Base-by-base conservation (phyloP, 805 yeast species). In the Candida mattraensis region DNA sequence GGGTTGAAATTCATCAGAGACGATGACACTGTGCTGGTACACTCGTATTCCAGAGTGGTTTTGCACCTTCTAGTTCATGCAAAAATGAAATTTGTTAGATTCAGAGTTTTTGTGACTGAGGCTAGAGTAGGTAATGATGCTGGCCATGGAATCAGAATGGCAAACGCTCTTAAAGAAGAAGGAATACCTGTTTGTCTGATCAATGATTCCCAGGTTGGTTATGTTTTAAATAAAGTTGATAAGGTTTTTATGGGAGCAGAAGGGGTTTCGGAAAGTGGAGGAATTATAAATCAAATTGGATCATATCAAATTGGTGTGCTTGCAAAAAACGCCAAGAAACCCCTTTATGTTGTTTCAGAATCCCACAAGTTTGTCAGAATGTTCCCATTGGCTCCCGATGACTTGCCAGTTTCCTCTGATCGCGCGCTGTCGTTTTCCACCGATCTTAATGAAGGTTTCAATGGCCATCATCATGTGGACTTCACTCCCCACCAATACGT, bases 231-330 rank as follows among this genome's bases (percentile, higher is more conserved):
- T 59, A 84, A 85, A 59, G 88, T 89, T 10, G 95, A 91, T 64
- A 91, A 93, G 61, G 85, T 93, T 4, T 75, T 93, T 47, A 93
- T 93, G 47, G 99, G 99, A 37, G 99, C 99, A 1, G 99, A 93
- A 63, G 99, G 99, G 49, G 99, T 93, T 3, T 95, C 96, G 3
- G 99, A 93, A 66, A 83, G 94, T 58, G 99, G 99, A 38, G 99
- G 99, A 21, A 87, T 94, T 30, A 91, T 93, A 49, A 93, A 93
- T 62, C 89, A 85, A 49, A 81, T 93, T 44, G 99, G 99, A 5
- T 82, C 95, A 2, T 93, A 87, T 61, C 96, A 93, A 54, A 83
- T 91, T 31, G 97, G 97, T 24, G 91, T 93, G 29, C 66, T 93
- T 40, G 96, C 98, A 3, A 83, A 85, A 50, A 80, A 83, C 40